Evolutionary conservation across 371 early-diverging fungal genomes (phyloP).

Genomic region (Phascolomyces articulosus): DNA sequence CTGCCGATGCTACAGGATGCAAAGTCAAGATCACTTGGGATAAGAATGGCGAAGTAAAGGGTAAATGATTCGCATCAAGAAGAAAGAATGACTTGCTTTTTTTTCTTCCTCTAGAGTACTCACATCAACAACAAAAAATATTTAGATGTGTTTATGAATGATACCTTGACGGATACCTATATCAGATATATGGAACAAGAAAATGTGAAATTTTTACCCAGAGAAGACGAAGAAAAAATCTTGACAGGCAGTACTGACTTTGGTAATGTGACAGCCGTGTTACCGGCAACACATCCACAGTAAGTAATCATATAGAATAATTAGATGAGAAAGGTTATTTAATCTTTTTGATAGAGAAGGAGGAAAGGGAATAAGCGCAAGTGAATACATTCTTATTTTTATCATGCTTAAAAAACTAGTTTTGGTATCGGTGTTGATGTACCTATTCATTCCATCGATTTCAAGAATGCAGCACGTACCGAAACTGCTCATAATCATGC

Average conservation of each 20-base stretch:
- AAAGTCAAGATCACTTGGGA: slow-evolving; percentile 58
- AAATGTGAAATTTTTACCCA: slow-evolving; percentile 45
- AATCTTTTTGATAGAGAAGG: too few species aligned
- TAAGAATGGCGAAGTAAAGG: slow-evolving; percentile 38
- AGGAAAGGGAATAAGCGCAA: too few species aligned
- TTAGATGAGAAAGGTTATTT: neutral
- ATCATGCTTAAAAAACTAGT: neutral
- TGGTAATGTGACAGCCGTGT: slow-evolving; percentile 60
- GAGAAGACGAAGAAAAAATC: slow-evolving; percentile 37
- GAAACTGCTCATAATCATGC: slow-evolving; percentile 60
- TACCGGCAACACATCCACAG: slow-evolving; percentile 12
- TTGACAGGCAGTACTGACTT: slow-evolving; percentile 72
- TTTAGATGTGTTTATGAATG: slow-evolving; percentile 40
- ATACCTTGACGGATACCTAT: slow-evolving; percentile 59
- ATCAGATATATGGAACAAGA: slow-evolving; percentile 54
- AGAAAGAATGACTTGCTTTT: neutral
- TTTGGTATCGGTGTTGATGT: slow-evolving; percentile 8
- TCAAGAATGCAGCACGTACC: slow-evolving; percentile 61
- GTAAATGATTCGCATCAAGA: neutral
- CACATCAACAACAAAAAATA: neutral
- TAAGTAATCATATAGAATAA: neutral
- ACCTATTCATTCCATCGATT: slow-evolving; percentile 59
- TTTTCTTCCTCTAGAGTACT: too few species aligned
- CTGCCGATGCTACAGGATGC: slow-evolving; percentile 74
- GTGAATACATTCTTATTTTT: too few species aligned